phyloP scores from a whole-genome alignment of 2,329 filamentous ascomycete species.

The Rhinocladiella similis region DNA sequence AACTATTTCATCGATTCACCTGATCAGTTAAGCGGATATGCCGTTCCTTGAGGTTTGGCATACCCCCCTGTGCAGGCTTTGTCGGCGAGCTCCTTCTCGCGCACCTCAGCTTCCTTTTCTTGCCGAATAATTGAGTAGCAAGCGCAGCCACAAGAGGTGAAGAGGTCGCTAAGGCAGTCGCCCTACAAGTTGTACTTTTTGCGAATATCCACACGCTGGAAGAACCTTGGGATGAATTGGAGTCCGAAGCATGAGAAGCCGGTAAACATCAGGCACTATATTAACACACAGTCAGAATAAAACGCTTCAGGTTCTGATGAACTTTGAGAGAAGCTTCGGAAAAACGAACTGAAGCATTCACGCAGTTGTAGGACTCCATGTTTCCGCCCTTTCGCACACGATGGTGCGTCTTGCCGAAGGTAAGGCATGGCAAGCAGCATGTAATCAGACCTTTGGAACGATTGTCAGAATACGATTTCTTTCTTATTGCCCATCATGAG shows the following conservation, averaged over 20 bases:
- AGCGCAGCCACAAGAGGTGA: slow-evolving; percentile 53
- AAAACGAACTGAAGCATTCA: slow-evolving; percentile 29
- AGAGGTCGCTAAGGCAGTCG: slow-evolving; percentile 50
- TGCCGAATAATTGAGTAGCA: slow-evolving; percentile 61
- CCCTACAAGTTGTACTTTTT: slow-evolving; percentile 56
- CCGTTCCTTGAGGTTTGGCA: slow-evolving; percentile 16
- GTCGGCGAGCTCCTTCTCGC: slow-evolving; percentile 20
- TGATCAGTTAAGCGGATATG: slow-evolving; percentile 5
- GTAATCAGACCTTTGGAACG: slow-evolving; percentile 29
- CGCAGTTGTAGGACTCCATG: slow-evolving; percentile 30
- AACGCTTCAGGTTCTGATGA: too few species aligned
- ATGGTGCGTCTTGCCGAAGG: slow-evolving; percentile 34
- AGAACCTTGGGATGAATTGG: slow-evolving; percentile 47
- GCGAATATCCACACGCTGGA: slow-evolving; percentile 57
- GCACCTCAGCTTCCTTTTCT: slow-evolving; percentile 51
- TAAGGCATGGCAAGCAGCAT: slow-evolving; percentile 34
- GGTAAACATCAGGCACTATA: slow-evolving; percentile 39
- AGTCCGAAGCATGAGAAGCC: slow-evolving; percentile 35
- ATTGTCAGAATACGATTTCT: too few species aligned
- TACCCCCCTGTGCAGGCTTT: slow-evolving; percentile 18
- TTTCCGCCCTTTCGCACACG: slow-evolving; percentile 32
- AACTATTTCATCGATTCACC: too few species aligned
- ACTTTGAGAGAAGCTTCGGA: too few species aligned
- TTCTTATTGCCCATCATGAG: too few species aligned
- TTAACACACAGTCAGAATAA: neutral